phyloP scores from a whole-genome alignment of 345 rosid genomes.

The Microthlaspi erraticum region DNA sequence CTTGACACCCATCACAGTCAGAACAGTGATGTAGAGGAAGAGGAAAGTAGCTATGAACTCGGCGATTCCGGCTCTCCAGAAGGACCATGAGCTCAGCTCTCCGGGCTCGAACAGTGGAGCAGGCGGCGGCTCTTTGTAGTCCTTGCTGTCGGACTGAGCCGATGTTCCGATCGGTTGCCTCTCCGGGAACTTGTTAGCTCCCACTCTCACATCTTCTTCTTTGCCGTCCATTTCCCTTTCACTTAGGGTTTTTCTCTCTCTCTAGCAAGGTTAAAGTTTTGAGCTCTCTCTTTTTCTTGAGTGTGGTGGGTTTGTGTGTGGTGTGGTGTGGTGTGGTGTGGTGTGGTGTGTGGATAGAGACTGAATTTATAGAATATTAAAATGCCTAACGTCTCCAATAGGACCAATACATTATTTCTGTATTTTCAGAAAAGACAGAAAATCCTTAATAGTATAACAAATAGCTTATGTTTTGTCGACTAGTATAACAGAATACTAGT shows the following conservation, averaged over 20 bases:
- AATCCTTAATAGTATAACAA: neutral
- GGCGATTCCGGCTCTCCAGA: constrained; percentile 51
- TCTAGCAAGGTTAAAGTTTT: constrained; percentile 20
- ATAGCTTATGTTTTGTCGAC: neutral
- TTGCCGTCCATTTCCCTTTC: constrained; percentile 41
- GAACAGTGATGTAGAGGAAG: constrained; percentile 48
- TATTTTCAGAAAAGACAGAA: neutral
- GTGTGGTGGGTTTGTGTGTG: constrained; percentile 12
- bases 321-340: constrained; percentile 4
- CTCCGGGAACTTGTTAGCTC: constrained; percentile 46
- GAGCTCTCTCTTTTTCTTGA: constrained; percentile 1
- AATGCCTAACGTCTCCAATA: constrained; percentile 34
- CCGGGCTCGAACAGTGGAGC: constrained; percentile 51
- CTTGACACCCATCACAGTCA: constrained; percentile 51
- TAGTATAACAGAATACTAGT: constrained; percentile 7
- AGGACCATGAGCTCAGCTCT: constrained; percentile 51
- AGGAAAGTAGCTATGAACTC: constrained; percentile 53
- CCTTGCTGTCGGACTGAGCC: constrained; percentile 45
- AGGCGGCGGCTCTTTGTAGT: constrained; percentile 51
- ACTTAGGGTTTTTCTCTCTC: constrained; percentile 21
- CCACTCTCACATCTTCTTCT: constrained; percentile 46
- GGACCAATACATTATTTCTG: neutral
- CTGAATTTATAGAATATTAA: constrained; percentile 13
- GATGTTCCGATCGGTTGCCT: constrained; percentile 47
- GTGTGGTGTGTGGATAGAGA: constrained; percentile 21